phyloP scores from a whole-genome alignment of 192 early-diverging fungal species.

The Diversispora eburnea region DNA sequence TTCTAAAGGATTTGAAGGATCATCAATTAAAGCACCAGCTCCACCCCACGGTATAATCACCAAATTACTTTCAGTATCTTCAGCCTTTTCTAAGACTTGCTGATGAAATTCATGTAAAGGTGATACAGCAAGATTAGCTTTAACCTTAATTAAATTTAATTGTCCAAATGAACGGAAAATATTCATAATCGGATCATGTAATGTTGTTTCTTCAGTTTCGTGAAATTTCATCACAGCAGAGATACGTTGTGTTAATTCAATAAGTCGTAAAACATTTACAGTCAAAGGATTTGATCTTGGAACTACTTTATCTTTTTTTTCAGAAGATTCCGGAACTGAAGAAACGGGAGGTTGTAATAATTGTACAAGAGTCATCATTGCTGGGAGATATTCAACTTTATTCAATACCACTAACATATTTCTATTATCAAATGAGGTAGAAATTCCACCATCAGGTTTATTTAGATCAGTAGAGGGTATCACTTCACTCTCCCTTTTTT shows the following conservation, averaged over 20 bases:
- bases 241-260: constrained; percentile 75
- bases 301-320: neutral
- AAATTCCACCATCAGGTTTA: neutral
- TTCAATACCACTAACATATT: constrained; percentile 40
- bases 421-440: constrained; percentile 19
- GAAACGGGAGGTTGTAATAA: constrained; percentile 16
- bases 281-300: constrained; percentile 6
- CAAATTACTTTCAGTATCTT: constrained; percentile 54
- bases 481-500: neutral
- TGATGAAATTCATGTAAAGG: constrained; percentile 65
- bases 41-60: constrained; percentile 41
- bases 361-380: constrained; percentile 42
- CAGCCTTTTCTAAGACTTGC: constrained; percentile 56
- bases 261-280: constrained; percentile 68
- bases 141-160: constrained; percentile 63
- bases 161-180: constrained; percentile 81
- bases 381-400: constrained; percentile 42
- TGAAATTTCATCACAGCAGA: constrained; percentile 77
- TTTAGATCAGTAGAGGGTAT: neutral
- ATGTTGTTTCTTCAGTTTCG: constrained; percentile 58
- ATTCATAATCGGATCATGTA: constrained; percentile 71
- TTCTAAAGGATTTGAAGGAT: constrained; percentile 9
- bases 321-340: neutral
- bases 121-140: constrained; percentile 58
- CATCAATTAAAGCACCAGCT: constrained; percentile 18